These are phyloP conservation scores for Malassezia sympodialis DNA, from an alignment of 1,284 basidiomycete species.

Conservation along the genomic window DNA sequence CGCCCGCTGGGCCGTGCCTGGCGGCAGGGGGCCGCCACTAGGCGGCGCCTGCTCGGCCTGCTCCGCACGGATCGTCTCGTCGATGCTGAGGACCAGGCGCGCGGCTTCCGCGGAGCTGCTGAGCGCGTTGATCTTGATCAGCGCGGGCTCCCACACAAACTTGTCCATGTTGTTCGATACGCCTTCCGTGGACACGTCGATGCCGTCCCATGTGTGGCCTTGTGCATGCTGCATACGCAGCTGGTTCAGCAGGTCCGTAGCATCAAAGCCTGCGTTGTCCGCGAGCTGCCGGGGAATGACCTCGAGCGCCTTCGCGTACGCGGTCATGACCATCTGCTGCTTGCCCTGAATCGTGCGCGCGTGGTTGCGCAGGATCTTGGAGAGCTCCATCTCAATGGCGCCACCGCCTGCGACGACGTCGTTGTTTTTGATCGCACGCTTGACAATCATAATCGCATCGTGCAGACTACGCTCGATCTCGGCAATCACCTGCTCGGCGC, in stretches of 20 bases:
- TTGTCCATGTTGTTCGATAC: slow-evolving; percentile 88
- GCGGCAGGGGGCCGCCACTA: slow-evolving; percentile 23
- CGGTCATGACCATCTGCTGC: slow-evolving; percentile 84
- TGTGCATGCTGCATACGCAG: slow-evolving; percentile 90
- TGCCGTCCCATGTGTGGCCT: slow-evolving; percentile 77
- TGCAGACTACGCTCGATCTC: slow-evolving; percentile 95
- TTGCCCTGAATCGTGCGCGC: slow-evolving; percentile 91
- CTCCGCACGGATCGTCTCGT: slow-evolving; percentile 46
- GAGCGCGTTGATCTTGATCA: slow-evolving; percentile 92
- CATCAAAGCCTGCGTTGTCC: slow-evolving; percentile 95
- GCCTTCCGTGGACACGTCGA: slow-evolving; percentile 79
- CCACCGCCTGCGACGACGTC: slow-evolving; percentile 95
- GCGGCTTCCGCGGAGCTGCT: slow-evolving; percentile 91
- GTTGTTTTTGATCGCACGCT: slow-evolving; percentile 87
- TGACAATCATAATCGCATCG: slow-evolving; percentile 99
- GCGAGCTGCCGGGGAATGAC: slow-evolving; percentile 96
- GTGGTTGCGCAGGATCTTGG: slow-evolving; percentile 78
- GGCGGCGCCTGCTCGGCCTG: slow-evolving; percentile 26
- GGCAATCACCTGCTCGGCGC: slow-evolving; percentile 97
- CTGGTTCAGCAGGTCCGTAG: slow-evolving; percentile 93
- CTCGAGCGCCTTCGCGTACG: slow-evolving; percentile 93
- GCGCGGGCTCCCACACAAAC: slow-evolving; percentile 95
- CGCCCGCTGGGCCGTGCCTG: slow-evolving; percentile 43
- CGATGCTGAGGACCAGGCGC: slow-evolving; percentile 61
- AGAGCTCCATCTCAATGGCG: slow-evolving; percentile 97